These are phyloP conservation scores for Isabelozyma pseudorhagii DNA, from an alignment of 805 yeast genomes.

Conservation along the genomic window DNA sequence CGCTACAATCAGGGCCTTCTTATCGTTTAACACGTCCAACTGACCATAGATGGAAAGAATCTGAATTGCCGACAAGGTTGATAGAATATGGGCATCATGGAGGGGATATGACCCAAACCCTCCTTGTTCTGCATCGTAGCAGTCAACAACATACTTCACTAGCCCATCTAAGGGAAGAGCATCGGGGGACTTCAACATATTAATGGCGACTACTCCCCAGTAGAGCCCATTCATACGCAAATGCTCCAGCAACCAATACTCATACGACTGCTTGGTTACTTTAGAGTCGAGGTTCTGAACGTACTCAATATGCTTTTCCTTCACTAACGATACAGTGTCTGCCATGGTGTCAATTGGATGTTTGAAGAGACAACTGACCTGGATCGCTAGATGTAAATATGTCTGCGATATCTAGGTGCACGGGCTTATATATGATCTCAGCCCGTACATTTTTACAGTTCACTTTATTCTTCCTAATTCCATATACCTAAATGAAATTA, in stretches of 20 bases:
- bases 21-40: constrained; percentile 38
- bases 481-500: too few species aligned
- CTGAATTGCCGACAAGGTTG: constrained; percentile 86
- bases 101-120: constrained; percentile 89
- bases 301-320: constrained; percentile 32
- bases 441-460: too few species aligned
- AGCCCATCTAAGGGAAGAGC: constrained; percentile 63
- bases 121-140: constrained; percentile 58
- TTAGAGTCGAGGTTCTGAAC: constrained; percentile 34
- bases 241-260: constrained; percentile 90
- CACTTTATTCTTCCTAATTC: too few species aligned
- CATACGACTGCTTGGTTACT: constrained; percentile 47
- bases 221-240: constrained; percentile 86
- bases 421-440: not conserved
- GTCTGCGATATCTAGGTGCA: not conserved
- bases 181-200: constrained; percentile 49
- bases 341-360: not conserved
- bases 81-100: constrained; percentile 84
- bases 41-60: constrained; percentile 62
- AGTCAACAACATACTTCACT: constrained; percentile 62
- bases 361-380: not conserved
- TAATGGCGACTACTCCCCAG: constrained; percentile 88
- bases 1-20: constrained; percentile 22
- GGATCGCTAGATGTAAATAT: not conserved
- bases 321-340: constrained; percentile 3